Evolutionary conservation across 208 protist species (phyloP).

Genomic region (Porcisia hertigi): DNA sequence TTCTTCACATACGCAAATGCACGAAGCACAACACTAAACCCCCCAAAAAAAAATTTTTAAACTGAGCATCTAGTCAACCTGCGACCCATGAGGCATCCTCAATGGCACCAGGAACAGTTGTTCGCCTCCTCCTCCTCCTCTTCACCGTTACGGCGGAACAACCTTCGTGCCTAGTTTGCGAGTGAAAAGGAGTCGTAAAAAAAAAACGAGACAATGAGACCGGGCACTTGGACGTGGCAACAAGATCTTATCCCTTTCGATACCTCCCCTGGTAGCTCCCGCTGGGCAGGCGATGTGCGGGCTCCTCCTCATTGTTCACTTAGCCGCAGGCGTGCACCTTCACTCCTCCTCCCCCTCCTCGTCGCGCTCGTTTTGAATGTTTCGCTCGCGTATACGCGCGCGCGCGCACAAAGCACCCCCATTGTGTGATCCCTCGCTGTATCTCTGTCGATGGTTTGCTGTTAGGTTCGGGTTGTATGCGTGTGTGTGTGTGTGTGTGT

Average conservation of each 20-base stretch:
- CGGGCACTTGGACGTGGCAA: background rate
- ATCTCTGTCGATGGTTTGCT: no score
- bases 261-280: background rate
- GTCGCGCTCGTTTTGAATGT: background rate
- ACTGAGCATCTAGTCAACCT: background rate
- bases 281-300: background rate
- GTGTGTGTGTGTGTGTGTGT: constrained; percentile 6
- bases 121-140: background rate
- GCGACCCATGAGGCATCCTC: background rate
- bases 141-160: background rate
- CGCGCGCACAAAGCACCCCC: no score
- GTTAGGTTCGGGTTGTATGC: background rate
- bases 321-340: background rate
- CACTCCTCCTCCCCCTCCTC: background rate
- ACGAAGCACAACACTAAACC: background rate
- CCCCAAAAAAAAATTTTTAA: background rate
- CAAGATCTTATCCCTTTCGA: background rate
- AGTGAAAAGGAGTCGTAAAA: background rate
- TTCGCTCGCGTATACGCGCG: background rate
- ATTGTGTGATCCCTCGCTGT: no score
- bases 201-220: background rate
- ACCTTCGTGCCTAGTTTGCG: background rate
- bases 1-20: constrained; percentile 3
- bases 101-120: background rate
- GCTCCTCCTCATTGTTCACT: background rate